These are phyloP conservation scores for Naganishia antarctica DNA, from an alignment of 768 basidiomycete species.

Conservation along the genomic window DNA sequence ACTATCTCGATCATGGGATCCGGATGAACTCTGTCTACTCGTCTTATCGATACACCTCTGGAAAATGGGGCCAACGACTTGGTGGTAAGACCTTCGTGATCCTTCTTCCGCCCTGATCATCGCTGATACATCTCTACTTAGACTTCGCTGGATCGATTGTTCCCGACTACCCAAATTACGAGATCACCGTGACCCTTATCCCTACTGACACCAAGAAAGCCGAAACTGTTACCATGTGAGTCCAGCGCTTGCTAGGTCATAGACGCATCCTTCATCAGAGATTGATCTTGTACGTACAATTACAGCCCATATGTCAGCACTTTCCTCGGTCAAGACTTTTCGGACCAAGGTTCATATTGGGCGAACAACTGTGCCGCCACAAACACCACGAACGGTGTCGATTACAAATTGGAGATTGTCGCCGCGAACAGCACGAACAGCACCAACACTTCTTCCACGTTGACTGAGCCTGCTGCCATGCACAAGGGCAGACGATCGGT, in stretches of 20 bases:
- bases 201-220: conserved; percentile 53
- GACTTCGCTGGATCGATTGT: conserved; percentile 58
- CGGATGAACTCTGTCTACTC: conserved; percentile 61
- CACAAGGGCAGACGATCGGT: conserved; percentile 27
- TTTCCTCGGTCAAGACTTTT: conserved; percentile 55
- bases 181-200: conserved; percentile 55
- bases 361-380: conserved; percentile 59
- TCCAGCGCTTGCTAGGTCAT: neutral
- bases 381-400: conserved; percentile 55
- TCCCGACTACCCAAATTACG: conserved; percentile 49
- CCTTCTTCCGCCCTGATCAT: too few relatives aligned
- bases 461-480: conserved; percentile 41
- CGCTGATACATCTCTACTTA: too few relatives aligned
- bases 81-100: conserved; percentile 41
- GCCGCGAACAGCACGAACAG: conserved; percentile 17
- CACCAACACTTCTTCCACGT: conserved; percentile 37
- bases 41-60: conserved; percentile 56
- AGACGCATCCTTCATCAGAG: too few relatives aligned
- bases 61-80: conserved; percentile 58
- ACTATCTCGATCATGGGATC: conserved; percentile 62
- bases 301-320: conserved; percentile 57
- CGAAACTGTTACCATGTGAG: conserved; percentile 51
- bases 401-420: conserved; percentile 44
- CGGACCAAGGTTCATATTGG: conserved; percentile 59
- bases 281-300: neutral